Conservation (phyloP, 163 green algal genomes). For the Smithsoniella earleae region DNA sequence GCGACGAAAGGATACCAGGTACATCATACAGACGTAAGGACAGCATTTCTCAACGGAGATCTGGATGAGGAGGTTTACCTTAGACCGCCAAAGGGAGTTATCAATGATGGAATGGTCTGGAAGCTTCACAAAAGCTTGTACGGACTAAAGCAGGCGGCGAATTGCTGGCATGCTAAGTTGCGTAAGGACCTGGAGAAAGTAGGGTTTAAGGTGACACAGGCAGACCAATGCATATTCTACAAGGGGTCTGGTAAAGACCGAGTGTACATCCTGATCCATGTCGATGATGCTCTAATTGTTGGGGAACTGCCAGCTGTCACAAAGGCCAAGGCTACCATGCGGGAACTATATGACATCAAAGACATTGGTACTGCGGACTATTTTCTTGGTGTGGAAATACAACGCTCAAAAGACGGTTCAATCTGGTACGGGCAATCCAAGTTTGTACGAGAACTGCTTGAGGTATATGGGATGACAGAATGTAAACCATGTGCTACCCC, state of each 20-base stretch:
- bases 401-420: slow-evolving; percentile 28
- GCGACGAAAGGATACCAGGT: background rate
- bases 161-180: slow-evolving; percentile 38
- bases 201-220: slow-evolving; percentile 32
- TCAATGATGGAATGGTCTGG: slow-evolving; percentile 26
- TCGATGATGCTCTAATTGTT: slow-evolving; percentile 41
- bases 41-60: background rate
- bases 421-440: slow-evolving; percentile 2
- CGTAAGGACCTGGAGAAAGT: slow-evolving; percentile 29
- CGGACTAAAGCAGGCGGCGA: slow-evolving; percentile 41
- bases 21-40: background rate
- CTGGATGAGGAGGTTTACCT: slow-evolving; percentile 9
- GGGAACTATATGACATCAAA: slow-evolving; percentile 30
- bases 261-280: slow-evolving; percentile 36
- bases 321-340: slow-evolving; percentile 6
- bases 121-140: slow-evolving; percentile 41
- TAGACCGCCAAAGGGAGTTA: background rate
- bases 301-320: background rate
- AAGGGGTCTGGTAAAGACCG: background rate
- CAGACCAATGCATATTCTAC: slow-evolving; percentile 40
- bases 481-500: background rate
- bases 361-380: slow-evolving; percentile 37
- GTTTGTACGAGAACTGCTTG: background rate
- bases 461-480: background rate
- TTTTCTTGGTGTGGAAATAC: slow-evolving; percentile 43